Evolutionary conservation across 1,284 basidiomycete species (phyloP).

Genomic region (Sphagnurus paluster): DNA sequence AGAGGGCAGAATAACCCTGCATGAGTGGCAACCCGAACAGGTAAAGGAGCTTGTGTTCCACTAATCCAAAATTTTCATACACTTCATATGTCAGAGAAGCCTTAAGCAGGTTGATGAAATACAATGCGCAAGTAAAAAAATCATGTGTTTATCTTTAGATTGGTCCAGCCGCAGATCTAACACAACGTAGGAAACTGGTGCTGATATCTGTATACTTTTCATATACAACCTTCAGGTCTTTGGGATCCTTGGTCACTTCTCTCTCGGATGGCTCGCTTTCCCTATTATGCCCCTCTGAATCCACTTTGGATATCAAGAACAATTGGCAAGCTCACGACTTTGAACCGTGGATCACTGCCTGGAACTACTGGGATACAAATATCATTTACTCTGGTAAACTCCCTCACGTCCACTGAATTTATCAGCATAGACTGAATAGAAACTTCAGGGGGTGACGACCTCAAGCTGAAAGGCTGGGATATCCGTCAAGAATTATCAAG

Average conservation of each 20-base stretch:
- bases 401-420: neutral
- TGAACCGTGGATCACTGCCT: conserved; percentile 94
- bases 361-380: conserved; percentile 81
- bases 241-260: conserved; percentile 72
- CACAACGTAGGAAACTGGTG: conserved; percentile 24
- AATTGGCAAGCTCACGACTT: conserved; percentile 90
- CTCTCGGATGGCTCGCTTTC: conserved; percentile 77
- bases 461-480: conserved; percentile 92
- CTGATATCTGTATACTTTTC: conserved; percentile 8
- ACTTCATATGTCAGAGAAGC: conserved; percentile 34
- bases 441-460: conserved; percentile 86
- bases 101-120: conserved; percentile 51
- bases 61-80: neutral
- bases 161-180: conserved; percentile 70
- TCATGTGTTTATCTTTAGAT: conserved; percentile 84
- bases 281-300: conserved; percentile 50
- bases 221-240: conserved; percentile 33
- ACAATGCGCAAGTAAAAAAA: conserved; percentile 56
- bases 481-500: conserved; percentile 60
- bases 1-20: conserved; percentile 73
- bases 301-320: conserved; percentile 43
- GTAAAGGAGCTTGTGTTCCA: conserved; percentile 32
- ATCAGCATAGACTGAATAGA: neutral
- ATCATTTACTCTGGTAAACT: conserved; percentile 82
- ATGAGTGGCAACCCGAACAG: conserved; percentile 52